Evolutionary conservation across 371 early-diverging fungal species (phyloP), one percentile per base, ranked within the genome.

Genomic region (Funneliformis caledonium): DNA sequence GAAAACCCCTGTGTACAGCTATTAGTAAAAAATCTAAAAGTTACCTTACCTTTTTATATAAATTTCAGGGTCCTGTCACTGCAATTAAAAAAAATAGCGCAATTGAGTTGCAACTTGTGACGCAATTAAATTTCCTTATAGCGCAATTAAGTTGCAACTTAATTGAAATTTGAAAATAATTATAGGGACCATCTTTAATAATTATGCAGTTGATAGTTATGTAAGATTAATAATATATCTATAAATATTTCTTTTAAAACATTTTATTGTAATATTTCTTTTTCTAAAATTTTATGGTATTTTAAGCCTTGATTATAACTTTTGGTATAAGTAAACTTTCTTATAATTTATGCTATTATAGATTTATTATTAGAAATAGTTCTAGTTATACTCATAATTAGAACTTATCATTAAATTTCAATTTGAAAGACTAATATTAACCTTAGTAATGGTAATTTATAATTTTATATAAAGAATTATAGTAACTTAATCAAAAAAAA

Each of bases 241-340:
- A 85, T 11, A 86, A 87, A 81, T 84, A 87, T 2, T 86, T 87
- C 8, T 87, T 86, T 81, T 86, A 26, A 16, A 16, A 19, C 12
- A 5, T 52, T 52, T 2, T 52, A 4, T 16, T 4, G 1, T 52
- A 3, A 48, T 48, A 6, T 45, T 45, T 8, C 8, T 45, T 52
- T 14, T 5, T 52, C 1, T 52, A 1, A 72, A 85, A n/a, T 65
- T 81, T 16, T 84, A 26, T 26, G 26, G 26, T 26, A 26, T 26
- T 26, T 26, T 86, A 56, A 75, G 88, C 86, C 45, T 56, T 90
- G 10, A 83, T 88, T 33, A 90, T 89, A 4, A 89, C 90, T 9
- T 90, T 90, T 80, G 90, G 90, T 52, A 89, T 90, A 2, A 89
- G 90, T 45, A 89, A 90, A 80, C 78, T 90, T 7, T 86, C 85